Base-by-base conservation (phyloP, 1,284 basidiomycete genomes). In the Ceratobasidium sp. region DNA sequence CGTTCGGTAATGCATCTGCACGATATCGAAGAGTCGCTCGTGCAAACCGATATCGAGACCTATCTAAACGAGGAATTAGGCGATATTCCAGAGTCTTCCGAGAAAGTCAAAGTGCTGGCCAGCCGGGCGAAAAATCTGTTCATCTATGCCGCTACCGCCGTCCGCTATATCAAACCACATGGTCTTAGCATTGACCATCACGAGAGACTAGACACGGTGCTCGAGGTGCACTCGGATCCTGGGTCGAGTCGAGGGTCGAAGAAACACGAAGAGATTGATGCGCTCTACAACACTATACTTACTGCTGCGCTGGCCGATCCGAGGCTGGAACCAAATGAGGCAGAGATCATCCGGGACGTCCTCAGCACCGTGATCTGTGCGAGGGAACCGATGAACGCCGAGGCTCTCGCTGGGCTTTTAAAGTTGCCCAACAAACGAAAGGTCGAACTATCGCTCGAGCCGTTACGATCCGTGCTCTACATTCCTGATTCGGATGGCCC, bases 21-120 rank as follows among this genome's bases (percentile, higher is more conserved):
- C 38, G 33, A 75, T 10, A 41, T 75, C 27, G 73, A 75, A n/a
- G 27, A 30, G 20, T 54, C 60, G 35, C 30, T 66, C 18, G 73
- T 75, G 7, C 73, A 75, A 44, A 48, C 62, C 12, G 73, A 75
- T 27, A 75, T 75, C 73, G 50, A 65, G n/a, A 54, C 44, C 30
- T 75, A 66, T 52, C 62, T 75, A 3, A 7, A 27, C 12, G 60
- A 33, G n/a, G 57, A 65, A 18, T 60, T 75, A 16, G 18, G n/a
- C 6, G 38, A 20, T 4, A 18, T 52, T 14, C 27, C 38, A 12
- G 12, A 48, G 18, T 46, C 59, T 12, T 2, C 23, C 30, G 44
- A 23, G 3, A 33, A 54, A 18, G 18, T 75, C 38, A 54, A 54
- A 18, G 18, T 20, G 12, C 71, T 75, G 12, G 71, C 48, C 10